Conservation (phyloP, 2,329 filamentous ascomycete genomes). For the Huntiella savannae region DNA sequence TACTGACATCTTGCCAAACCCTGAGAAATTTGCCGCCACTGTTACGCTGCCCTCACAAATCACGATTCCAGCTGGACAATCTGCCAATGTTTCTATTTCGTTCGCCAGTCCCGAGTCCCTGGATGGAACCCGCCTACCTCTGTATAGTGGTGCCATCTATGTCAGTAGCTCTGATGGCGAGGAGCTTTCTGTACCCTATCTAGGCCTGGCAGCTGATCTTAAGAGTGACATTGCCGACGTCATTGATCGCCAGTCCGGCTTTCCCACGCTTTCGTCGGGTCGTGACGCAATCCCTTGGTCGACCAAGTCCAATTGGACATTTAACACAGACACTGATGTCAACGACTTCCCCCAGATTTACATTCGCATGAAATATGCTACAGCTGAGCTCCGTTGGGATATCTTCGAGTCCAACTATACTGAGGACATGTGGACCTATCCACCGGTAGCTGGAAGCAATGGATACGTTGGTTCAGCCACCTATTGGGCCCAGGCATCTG, state of each 20-base stretch:
- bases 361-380: constrained; percentile 18
- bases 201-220: constrained; percentile 12
- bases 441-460: constrained; percentile 16
- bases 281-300: not conserved
- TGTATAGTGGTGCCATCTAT: constrained; percentile 27
- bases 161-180: constrained; percentile 23
- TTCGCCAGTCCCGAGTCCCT: not conserved
- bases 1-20: constrained; percentile 2
- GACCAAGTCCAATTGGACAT: not conserved
- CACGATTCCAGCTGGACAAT: constrained; percentile 12
- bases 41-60: constrained; percentile 8
- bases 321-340: not conserved
- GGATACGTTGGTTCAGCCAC: constrained; percentile 25
- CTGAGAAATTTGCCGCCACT: constrained; percentile 1
- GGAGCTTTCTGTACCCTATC: constrained; percentile 23
- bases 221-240: constrained; percentile 1
- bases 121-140: constrained; percentile 16
- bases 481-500: constrained; percentile 10
- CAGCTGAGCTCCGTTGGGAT: constrained; percentile 21
- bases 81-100: not conserved
- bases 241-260: not conserved
- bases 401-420: constrained; percentile 21
- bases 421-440: constrained; percentile 24
- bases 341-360: constrained; percentile 14
- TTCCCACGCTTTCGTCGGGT: not conserved